Evolutionary conservation across 805 yeast genomes (phyloP).

Genomic region (Kuraishia piskuri): DNA sequence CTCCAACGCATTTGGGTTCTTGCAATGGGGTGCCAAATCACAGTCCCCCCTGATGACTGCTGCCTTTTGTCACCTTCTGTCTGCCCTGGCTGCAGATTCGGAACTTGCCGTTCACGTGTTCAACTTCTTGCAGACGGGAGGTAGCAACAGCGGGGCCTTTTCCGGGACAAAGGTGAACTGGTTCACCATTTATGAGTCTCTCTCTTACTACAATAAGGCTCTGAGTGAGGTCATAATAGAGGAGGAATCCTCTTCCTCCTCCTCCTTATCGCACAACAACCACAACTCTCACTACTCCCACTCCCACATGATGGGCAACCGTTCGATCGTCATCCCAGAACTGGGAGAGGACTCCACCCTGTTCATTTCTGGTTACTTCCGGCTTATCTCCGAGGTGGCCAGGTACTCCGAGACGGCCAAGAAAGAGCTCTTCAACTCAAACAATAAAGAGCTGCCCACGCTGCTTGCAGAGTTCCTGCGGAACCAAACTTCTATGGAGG

Average conservation of each 20-base stretch:
- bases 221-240: slow-evolving; percentile 11
- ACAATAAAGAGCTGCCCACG: slow-evolving; percentile 19
- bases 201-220: slow-evolving; percentile 21
- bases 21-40: slow-evolving; percentile 78
- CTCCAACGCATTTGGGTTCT: slow-evolving; percentile 66
- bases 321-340: slow-evolving; percentile 29
- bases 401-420: slow-evolving; percentile 26
- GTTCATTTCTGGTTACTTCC: slow-evolving; percentile 64
- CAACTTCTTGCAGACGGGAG: slow-evolving; percentile 33
- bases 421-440: slow-evolving; percentile 22
- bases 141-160: slow-evolving; percentile 8
- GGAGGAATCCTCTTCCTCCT: neutral
- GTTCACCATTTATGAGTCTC: slow-evolving; percentile 26
- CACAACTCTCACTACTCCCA: slow-evolving; percentile 1
- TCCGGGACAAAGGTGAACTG: slow-evolving; percentile 21
- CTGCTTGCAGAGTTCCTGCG: slow-evolving; percentile 19
- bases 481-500: slow-evolving; percentile 23
- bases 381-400: slow-evolving; percentile 50
- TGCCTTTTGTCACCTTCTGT: slow-evolving; percentile 68
- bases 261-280: neutral
- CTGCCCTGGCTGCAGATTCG: slow-evolving; percentile 61
- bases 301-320: neutral
- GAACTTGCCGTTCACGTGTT: slow-evolving; percentile 43
- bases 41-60: slow-evolving; percentile 79
- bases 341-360: slow-evolving; percentile 76